Evolutionary conservation across 1,284 basidiomycete genomes (phyloP).

Genomic region (Agaricales sp.): DNA sequence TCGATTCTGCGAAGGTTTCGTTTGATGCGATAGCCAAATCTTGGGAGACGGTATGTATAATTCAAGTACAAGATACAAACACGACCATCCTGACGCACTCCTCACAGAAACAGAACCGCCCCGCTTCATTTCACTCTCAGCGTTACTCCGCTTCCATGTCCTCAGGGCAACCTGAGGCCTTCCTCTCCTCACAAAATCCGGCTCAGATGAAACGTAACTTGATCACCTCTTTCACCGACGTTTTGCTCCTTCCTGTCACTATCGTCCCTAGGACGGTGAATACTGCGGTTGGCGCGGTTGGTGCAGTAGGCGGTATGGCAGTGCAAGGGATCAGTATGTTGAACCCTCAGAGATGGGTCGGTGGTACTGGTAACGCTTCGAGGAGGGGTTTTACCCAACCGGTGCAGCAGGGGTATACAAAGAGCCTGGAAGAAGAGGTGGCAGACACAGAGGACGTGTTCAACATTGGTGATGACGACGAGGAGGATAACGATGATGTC

Average conservation of each 20-base stretch:
- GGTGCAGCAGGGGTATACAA: constrained; percentile 25
- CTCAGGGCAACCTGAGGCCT: constrained; percentile 33
- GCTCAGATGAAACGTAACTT: constrained; percentile 90
- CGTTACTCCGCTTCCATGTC: constrained; percentile 26
- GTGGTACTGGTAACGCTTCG: constrained; percentile 16
- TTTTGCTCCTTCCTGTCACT: constrained; percentile 87
- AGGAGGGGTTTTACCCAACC: constrained; percentile 12
- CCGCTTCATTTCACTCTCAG: constrained; percentile 7
- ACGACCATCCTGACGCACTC: constrained; percentile 10
- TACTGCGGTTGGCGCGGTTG: constrained; percentile 69
- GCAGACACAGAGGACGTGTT: constrained; percentile 40
- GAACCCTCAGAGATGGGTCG: constrained; percentile 76
- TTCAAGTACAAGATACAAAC: too few species aligned
- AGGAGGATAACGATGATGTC: constrained; percentile 38
- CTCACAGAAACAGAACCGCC: constrained; percentile 10
- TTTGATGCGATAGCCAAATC: constrained; percentile 70
- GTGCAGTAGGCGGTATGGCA: constrained; percentile 61
- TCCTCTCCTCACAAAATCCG: constrained; percentile 80
- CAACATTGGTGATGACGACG: constrained; percentile 48
- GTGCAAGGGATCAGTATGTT: constrained; percentile 81
- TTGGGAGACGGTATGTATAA: constrained; percentile 69
- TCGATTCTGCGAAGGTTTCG: constrained; percentile 67
- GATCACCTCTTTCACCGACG: constrained; percentile 83
- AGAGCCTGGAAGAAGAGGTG: constrained; percentile 23
- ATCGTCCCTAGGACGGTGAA: constrained; percentile 82